A percentile compares a stretch with the other conserved stretches of the same genome.
phyloP scores from a whole-genome alignment of 139 green algal species.

The Cymbomonas tetramitiformis region DNA sequence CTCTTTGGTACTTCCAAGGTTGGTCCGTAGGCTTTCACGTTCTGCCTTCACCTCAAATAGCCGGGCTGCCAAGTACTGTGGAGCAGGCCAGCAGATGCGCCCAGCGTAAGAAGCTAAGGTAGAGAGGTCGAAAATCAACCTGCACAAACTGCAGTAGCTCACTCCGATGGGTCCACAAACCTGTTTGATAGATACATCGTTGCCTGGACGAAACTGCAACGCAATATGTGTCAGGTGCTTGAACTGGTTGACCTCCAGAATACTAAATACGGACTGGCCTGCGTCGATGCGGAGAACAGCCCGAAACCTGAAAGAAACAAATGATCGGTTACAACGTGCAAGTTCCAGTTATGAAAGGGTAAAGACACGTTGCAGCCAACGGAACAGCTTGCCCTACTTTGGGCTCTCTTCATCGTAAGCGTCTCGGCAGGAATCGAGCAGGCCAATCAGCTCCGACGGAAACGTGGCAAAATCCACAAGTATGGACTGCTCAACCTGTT shows the following conservation, averaged over 20 bases:
- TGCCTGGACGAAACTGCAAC: constrained; percentile 59
- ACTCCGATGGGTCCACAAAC: too few species aligned
- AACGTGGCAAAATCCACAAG: constrained; percentile 81
- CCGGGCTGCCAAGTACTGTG: constrained; percentile 67
- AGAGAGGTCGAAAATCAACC: too few species aligned
- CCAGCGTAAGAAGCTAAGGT: too few species aligned
- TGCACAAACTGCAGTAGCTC: too few species aligned
- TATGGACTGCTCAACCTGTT: constrained; percentile 83
- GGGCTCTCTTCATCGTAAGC: constrained; percentile 41
- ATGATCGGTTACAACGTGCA: not conserved
- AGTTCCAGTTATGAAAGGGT: not conserved
- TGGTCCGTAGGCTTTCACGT: not conserved
- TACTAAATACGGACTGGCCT: too few species aligned
- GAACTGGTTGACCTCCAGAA: constrained; percentile 88
- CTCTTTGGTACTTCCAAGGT: too few species aligned
- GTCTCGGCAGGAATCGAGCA: too few species aligned
- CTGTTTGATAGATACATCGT: constrained; percentile 63
- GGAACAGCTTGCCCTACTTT: too few species aligned
- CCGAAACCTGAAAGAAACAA: too few species aligned
- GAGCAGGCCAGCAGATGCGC: too few species aligned
- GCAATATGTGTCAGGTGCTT: constrained; percentile 80
- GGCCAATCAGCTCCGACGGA: constrained; percentile 59
- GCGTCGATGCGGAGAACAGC: too few species aligned
- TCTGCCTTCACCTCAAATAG: constrained; percentile 50
- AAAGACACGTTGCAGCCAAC: too few species aligned